Percentiles rank a stretch among this genome's conserved stretches.
These are phyloP conservation scores for Geotrichum klebahnii DNA, from an alignment of 1,139 yeast genomes.

Conservation along the genomic window DNA sequence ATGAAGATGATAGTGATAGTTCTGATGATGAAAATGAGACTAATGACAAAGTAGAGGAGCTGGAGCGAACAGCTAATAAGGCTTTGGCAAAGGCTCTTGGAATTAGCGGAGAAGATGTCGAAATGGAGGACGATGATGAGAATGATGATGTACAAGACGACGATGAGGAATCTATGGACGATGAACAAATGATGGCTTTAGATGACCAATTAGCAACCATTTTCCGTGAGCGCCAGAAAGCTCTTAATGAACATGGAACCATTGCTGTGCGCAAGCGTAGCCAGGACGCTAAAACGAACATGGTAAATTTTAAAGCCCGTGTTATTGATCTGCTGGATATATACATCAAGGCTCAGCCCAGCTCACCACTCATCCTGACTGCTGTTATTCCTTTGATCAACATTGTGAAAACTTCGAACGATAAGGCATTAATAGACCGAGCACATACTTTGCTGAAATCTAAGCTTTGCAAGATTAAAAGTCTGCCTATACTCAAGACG, in stretches of 20 bases:
- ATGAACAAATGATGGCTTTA: conserved; percentile 94
- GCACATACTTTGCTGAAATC: conserved; percentile 67
- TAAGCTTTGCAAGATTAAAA: conserved; percentile 55
- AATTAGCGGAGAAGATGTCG: conserved; percentile 34
- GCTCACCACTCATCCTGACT: conserved; percentile 43
- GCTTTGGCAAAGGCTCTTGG: conserved; percentile 79
- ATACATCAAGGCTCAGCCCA: conserved; percentile 49
- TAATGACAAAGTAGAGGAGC: conserved; percentile 15
- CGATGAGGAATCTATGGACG: conserved; percentile 85
- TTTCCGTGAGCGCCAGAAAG: conserved; percentile 58
- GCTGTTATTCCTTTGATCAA: conserved; percentile 58
- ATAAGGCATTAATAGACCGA: conserved; percentile 64
- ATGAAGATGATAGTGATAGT: conserved; percentile 30
- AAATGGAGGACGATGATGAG: conserved; percentile 32
- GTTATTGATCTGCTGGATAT: conserved; percentile 71
- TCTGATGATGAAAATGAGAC: conserved; percentile 23
- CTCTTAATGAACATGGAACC: conserved; percentile 27
- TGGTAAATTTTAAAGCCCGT: conserved; percentile 73
- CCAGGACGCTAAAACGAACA: conserved; percentile 63
- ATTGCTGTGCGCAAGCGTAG: conserved; percentile 39
- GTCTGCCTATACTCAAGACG: conserved; percentile 23
- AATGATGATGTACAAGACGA: conserved; percentile 47
- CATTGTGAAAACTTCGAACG: conserved; percentile 63
- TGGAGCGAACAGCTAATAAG: conserved; percentile 59
- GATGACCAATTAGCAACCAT: conserved; percentile 81